Percentiles rank a stretch among this genome's conserved stretches.
phyloP scores from a whole-genome alignment of 495 filamentous ascomycete species.

The Cudoniella acicularis region DNA sequence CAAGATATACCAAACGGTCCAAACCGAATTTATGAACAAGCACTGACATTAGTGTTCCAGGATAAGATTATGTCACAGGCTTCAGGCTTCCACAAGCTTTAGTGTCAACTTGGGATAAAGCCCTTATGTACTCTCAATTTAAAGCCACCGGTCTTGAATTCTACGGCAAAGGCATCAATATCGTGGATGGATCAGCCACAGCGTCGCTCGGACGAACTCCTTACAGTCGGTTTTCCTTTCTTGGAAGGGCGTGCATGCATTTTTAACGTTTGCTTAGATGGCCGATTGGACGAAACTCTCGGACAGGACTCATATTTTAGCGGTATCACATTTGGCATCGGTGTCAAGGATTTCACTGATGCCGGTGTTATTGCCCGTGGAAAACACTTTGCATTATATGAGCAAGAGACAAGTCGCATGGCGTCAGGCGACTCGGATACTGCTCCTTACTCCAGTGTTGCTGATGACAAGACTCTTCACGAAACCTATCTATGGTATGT shows the following conservation, averaged over 20 bases:
- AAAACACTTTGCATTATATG: constrained; percentile 60
- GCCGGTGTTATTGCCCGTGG: constrained; percentile 49
- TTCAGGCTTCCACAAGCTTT: constrained; percentile 38
- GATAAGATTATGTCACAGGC: constrained; percentile 39
- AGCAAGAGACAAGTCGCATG: constrained; percentile 60
- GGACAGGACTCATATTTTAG: constrained; percentile 48
- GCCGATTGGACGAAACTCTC: constrained; percentile 53
- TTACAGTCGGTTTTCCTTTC: too few relatives aligned
- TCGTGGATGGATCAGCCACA: constrained; percentile 60
- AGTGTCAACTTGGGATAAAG: constrained; percentile 52
- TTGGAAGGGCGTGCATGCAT: too few relatives aligned
- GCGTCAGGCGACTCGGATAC: constrained; percentile 12
- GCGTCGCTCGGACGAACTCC: constrained; percentile 49
- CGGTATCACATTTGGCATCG: constrained; percentile 40
- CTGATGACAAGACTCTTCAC: constrained; percentile 64
- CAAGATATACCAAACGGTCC: background rate
- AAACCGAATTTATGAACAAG: constrained; percentile 21
- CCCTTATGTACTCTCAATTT: constrained; percentile 43
- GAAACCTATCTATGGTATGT: constrained; percentile 61
- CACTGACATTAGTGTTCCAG: constrained; percentile 39
- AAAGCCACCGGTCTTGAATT: constrained; percentile 53
- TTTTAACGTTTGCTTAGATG: too few relatives aligned
- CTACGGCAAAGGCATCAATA: constrained; percentile 57
- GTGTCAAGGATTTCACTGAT: constrained; percentile 44
- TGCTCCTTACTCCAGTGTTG: constrained; percentile 51